These are phyloP conservation scores for Nakazawaea anatomiae DNA, from an alignment of 805 yeast genomes.

Conservation along the genomic window DNA sequence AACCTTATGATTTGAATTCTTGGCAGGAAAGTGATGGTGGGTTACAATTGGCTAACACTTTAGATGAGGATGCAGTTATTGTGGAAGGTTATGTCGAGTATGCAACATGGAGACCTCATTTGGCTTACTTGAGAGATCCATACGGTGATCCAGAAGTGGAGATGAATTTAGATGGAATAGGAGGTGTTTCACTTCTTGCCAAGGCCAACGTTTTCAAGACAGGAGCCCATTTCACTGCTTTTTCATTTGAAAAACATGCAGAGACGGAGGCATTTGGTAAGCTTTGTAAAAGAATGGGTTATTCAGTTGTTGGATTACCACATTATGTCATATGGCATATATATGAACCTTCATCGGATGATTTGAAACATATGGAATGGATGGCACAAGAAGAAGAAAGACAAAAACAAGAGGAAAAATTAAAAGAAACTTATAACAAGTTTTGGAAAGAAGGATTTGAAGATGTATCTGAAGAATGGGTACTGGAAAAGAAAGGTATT, in stretches of 20 bases:
- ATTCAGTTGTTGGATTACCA: conserved; percentile 81
- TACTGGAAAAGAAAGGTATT: conserved; percentile 59
- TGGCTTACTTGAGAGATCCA: conserved; percentile 92
- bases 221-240: conserved; percentile 96
- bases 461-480: conserved; percentile 72
- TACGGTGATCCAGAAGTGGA: conserved; percentile 92
- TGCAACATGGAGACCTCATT: conserved; percentile 97
- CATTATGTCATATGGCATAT: conserved; percentile 97
- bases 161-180: conserved; percentile 93
- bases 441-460: conserved; percentile 77
- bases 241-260: conserved; percentile 92
- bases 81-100: conserved; percentile 97
- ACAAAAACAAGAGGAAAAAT: conserved; percentile 53
- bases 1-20: conserved; percentile 78
- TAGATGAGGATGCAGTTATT: conserved; percentile 92
- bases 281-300: conserved; percentile 81
- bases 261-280: conserved; percentile 98
- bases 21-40: conserved; percentile 88
- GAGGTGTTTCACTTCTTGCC: conserved; percentile 90
- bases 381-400: conserved; percentile 76
- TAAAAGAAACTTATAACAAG: conserved; percentile 59
- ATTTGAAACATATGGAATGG: conserved; percentile 79
- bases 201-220: conserved; percentile 80
- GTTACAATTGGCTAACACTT: conserved; percentile 60
- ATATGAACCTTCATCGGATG: conserved; percentile 93